phyloP scores from a whole-genome alignment of 345 rosid genomes.

The Odontarrhena argentea region DNA sequence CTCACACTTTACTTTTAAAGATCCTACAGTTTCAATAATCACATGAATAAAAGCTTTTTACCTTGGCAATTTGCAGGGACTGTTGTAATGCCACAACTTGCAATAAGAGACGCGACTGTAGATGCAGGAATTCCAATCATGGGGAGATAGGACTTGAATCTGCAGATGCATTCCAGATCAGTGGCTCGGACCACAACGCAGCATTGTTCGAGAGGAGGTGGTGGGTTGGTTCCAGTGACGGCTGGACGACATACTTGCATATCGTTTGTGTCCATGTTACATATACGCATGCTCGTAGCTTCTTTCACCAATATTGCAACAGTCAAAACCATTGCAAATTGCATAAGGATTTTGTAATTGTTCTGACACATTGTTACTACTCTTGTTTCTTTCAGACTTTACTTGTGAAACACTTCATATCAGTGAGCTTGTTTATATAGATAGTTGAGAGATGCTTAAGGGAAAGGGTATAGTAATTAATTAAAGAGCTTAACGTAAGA shows the following conservation, averaged over 20 bases:
- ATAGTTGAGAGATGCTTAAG: background rate
- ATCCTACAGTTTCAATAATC: slow-evolving; percentile 2
- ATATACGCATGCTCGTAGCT: slow-evolving; percentile 35
- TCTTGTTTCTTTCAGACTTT: background rate
- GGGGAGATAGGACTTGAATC: slow-evolving; percentile 50
- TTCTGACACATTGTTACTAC: slow-evolving; percentile 27
- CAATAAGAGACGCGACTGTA: slow-evolving; percentile 50
- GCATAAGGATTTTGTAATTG: slow-evolving; percentile 20
- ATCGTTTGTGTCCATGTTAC: slow-evolving; percentile 45
- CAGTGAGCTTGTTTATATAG: slow-evolving; percentile 23
- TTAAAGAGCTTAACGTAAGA: slow-evolving; percentile 26
- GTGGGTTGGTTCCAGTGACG: slow-evolving; percentile 49
- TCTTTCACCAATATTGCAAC: slow-evolving; percentile 29
- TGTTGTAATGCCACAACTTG: slow-evolving; percentile 46
- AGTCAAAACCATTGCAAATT: slow-evolving; percentile 33
- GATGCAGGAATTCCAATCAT: slow-evolving; percentile 48
- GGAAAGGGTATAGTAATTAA: background rate
- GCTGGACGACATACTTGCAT: slow-evolving; percentile 53
- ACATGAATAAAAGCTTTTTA: slow-evolving; percentile 6
- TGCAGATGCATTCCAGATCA: slow-evolving; percentile 54
- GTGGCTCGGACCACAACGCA: slow-evolving; percentile 46
- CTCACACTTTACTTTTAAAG: slow-evolving; percentile 15
- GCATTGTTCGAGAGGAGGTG: slow-evolving; percentile 49
- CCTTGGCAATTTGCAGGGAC: slow-evolving; percentile 47
- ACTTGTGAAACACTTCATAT: background rate